These are phyloP conservation scores for Aspergillus texensis DNA, from an alignment of 2,329 filamentous ascomycete species.

Conservation along the genomic window DNA sequence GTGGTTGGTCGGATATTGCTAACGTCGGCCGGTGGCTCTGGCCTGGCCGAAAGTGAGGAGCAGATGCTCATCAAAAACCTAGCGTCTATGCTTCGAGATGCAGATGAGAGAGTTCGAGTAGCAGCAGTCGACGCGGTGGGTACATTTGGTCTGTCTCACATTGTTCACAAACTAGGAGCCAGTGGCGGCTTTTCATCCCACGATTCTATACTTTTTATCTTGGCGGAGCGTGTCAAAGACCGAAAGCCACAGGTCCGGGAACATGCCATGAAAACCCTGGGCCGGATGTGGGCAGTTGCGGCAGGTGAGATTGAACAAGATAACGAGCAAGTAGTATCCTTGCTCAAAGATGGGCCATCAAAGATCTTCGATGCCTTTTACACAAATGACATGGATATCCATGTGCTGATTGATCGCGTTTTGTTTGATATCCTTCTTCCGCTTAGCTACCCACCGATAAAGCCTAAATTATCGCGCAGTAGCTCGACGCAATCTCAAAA, in stretches of 20 bases:
- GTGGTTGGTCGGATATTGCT: conserved; percentile 81
- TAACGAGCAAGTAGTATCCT: conserved; percentile 71
- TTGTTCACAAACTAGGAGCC: conserved; percentile 78
- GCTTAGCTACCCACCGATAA: conserved; percentile 77
- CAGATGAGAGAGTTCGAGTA: conserved; percentile 86
- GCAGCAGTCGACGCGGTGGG: conserved; percentile 86
- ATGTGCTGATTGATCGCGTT: conserved; percentile 79
- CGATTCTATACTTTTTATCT: conserved; percentile 75
- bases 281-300: conserved; percentile 90
- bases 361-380: conserved; percentile 87
- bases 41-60: conserved; percentile 82
- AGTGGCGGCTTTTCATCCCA: conserved; percentile 74
- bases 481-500: conserved; percentile 61
- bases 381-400: conserved; percentile 84
- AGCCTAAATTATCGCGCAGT: conserved; percentile 51
- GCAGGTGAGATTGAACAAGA: conserved; percentile 82
- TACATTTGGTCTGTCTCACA: conserved; percentile 75
- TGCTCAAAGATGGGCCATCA: conserved; percentile 81
- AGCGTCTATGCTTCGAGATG: conserved; percentile 79
- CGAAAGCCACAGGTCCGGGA: conserved; percentile 78
- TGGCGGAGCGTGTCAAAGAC: conserved; percentile 88
- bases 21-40: conserved; percentile 90
- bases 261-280: conserved; percentile 82
- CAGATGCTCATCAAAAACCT: conserved; percentile 71
- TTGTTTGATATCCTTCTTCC: conserved; percentile 89